Base-by-base conservation (phyloP, 495 filamentous ascomycete species). In the Daldinia grandis region DNA sequence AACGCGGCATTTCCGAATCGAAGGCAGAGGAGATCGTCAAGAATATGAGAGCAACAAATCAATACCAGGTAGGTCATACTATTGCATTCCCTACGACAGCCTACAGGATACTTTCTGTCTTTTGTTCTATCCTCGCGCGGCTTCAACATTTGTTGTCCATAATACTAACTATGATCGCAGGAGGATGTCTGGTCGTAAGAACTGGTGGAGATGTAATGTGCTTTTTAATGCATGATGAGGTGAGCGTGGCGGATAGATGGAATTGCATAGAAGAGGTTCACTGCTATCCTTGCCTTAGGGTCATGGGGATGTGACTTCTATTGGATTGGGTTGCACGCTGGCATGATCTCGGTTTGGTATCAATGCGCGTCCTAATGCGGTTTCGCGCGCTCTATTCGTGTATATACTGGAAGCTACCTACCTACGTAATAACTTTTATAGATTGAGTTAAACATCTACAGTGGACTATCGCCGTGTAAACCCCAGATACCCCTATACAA, bases 1-100 rank as follows among this genome's bases (percentile, higher is more conserved):
- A 97, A 81, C 87, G 95, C 35, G 91, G 90, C 40, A 83, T 98
- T 59, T 85, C 92, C 8, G 89, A 94, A 70, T 82, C 90, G 58
- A 95, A 95, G 83, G 95, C 87, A 21, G 95, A 99, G 80, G 95
- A 97, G 72, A 88, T 97, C 70, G 93, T 99, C 62, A 99, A 97
- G 87, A 89, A 88, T 75, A 95, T 99, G 93, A 89, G 96, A 71
- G 88, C 90, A 63, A 87, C 89, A 71, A 97, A 97, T 77, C 92
- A 95, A 79, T 99, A 99, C 86, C 95, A 99, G 84, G 95, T 88
- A 83, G 42, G 81, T 78, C 40, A 67, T 47, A 12, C 17, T 40
- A 27, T 42, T 25, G 24, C 42, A 4, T 21, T n/a, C 58, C 31
- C 2, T 27, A 12, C 30, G 7, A 19, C 21, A 49, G 33, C 7